Evolutionary conservation across 495 filamentous ascomycete genomes (phyloP).

Genomic region (Neurospora sp.): DNA sequence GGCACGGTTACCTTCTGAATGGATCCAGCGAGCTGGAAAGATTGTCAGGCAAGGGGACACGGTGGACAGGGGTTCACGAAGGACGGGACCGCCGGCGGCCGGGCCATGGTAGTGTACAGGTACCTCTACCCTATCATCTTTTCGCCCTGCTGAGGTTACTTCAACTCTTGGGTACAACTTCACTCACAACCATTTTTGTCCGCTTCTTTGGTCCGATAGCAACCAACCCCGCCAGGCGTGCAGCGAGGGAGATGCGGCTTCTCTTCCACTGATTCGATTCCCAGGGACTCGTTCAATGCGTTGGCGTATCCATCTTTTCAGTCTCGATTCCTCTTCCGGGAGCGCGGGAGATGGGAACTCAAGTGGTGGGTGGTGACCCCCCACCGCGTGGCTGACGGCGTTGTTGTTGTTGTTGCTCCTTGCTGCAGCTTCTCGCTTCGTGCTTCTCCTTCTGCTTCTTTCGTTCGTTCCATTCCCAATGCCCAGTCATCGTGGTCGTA

Average conservation of each 20-base stretch:
- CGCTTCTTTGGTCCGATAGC: background rate
- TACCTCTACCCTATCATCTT: background rate
- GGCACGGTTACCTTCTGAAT: background rate
- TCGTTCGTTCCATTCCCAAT: background rate
- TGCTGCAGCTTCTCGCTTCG: background rate
- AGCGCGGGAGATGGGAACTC: background rate
- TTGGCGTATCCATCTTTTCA: background rate
- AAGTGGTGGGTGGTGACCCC: background rate
- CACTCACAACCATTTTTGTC: background rate
- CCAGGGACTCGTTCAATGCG: background rate
- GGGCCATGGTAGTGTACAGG: background rate
- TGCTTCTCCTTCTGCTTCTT: background rate
- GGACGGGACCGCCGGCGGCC: background rate
- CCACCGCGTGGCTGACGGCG: background rate
- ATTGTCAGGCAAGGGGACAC: background rate
- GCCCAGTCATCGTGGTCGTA: background rate
- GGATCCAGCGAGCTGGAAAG: background rate
- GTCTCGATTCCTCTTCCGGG: background rate
- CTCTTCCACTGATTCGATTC: background rate
- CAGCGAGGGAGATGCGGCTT: background rate
- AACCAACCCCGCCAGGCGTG: background rate
- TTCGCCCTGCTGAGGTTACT: background rate
- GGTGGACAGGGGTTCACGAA: background rate
- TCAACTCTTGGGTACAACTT: background rate
- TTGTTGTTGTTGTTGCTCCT: background rate